Conservation (phyloP, 31 red algal species). For the Odonthalia washingtoniensis region DNA sequence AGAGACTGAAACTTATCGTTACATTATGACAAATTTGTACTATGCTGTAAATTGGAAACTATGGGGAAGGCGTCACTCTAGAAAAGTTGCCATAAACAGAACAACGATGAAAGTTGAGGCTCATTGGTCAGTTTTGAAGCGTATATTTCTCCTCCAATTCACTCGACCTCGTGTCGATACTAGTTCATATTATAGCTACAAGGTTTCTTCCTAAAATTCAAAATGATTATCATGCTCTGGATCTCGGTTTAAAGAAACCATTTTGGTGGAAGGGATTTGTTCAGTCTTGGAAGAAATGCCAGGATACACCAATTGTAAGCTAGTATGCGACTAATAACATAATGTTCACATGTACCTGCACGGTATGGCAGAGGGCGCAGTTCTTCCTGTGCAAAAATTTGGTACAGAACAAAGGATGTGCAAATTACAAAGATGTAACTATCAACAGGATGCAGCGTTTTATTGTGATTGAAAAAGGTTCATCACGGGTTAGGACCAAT, state of each 20-base stretch:
- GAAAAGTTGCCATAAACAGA: background rate
- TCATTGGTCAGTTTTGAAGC: slow-evolving; percentile 28
- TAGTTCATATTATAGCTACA: slow-evolving; percentile 7
- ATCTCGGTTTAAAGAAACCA: background rate
- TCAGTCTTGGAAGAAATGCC: background rate
- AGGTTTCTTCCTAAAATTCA: background rate
- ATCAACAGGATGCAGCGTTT: background rate
- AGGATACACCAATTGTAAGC: background rate
- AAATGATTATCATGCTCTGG: background rate
- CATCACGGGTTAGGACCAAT: background rate
- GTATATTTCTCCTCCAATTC: background rate
- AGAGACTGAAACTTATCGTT: background rate
- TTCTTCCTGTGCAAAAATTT: slow-evolving; percentile 19
- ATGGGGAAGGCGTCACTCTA: background rate
- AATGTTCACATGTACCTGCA: slow-evolving; percentile 12
- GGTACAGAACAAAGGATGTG: background rate
- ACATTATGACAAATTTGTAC: slow-evolving; percentile 1
- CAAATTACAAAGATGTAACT: background rate
- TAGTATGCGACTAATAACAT: too few relatives aligned
- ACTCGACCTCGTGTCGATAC: slow-evolving; percentile 17
- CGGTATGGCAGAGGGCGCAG: background rate
- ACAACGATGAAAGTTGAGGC: slow-evolving; percentile 27
- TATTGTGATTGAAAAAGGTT: background rate
- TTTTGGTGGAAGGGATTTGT: slow-evolving; percentile 11
- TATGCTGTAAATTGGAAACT: background rate